These are phyloP conservation scores for Malus fusca DNA, from an alignment of 306 rosid genomes.

Conservation along the genomic window DNA sequence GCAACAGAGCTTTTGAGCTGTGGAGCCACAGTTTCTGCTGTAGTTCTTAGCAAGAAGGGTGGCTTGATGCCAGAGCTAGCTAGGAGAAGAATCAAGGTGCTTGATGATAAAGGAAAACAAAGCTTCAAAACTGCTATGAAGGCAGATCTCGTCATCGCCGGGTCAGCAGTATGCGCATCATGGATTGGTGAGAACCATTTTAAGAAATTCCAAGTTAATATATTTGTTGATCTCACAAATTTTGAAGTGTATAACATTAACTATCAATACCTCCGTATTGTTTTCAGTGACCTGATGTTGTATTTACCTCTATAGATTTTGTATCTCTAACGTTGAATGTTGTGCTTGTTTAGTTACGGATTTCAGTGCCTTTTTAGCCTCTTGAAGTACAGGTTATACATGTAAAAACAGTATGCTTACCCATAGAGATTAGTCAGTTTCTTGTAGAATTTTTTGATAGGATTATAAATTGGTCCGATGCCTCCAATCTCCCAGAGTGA, in stretches of 20 bases:
- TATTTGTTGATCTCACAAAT: neutral
- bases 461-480: neutral
- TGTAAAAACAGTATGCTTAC: neutral
- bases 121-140: constrained; percentile 72
- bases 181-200: constrained; percentile 73
- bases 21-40: constrained; percentile 75
- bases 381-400: neutral
- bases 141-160: constrained; percentile 79
- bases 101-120: constrained; percentile 61
- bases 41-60: constrained; percentile 85
- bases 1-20: constrained; percentile 89
- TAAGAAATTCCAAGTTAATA: constrained; percentile 6
- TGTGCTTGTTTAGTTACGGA: neutral
- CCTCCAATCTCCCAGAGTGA: neutral
- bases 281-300: neutral
- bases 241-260: neutral
- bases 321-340: neutral
- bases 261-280: neutral
- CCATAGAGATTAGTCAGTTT: neutral
- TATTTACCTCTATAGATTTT: neutral
- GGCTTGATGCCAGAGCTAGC: constrained; percentile 84
- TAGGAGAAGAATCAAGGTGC: constrained; percentile 70
- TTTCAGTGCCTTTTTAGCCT: constrained; percentile 2
- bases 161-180: constrained; percentile 88
- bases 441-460: neutral